Base-by-base conservation (phyloP, 768 basidiomycete species). In the Podaxis rugospora region DNA sequence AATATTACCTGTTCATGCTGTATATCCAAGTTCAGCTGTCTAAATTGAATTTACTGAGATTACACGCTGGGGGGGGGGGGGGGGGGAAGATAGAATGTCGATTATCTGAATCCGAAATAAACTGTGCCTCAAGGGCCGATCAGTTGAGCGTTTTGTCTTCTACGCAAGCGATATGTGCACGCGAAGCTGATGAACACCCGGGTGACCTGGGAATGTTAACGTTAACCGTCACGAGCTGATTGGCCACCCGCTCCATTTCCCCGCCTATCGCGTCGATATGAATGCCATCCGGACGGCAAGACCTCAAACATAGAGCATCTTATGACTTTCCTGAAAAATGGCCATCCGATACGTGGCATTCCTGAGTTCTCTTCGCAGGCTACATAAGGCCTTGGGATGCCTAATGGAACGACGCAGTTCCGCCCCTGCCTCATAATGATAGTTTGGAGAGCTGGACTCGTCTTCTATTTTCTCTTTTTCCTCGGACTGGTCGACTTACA, bases 401-500 rank as follows among this genome's bases (percentile, higher is more conserved):
- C n/a, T 28, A 28, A 40, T 23, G 16, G 25, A 49, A 55, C 32
- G 27, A 32, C 11, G 49, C 39, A 18, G 50, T 39, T 49, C 35
- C 49, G 44, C 21, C 53, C 53, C 51, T 36, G 18, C n/a, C 47
- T 32, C 28, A 32, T 32, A 14, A 63, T 63, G 62, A 39, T n/a
- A 18, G 11, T 56, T 42, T 32, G 51, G 36, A 44, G 44, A 63
- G 51, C 56, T 59, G 37, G 62, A 32, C 44, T 62, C 56, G 18
- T 53, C 25, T 49, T 54, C 44, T 63, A 6, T 9, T 47, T 65
- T 52, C 54, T 62, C 25, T 59, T 44, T 54, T 27, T 66, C 21
- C 25, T 68, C 36, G 61, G 59, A 28, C 40, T 67, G 32, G 58
- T 67, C 32, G 60, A 35, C 28, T 40, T 67, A 47, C 64, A 59